Conservation (phyloP, 495 filamentous ascomycete genomes). For the Xylaria palmicola region DNA sequence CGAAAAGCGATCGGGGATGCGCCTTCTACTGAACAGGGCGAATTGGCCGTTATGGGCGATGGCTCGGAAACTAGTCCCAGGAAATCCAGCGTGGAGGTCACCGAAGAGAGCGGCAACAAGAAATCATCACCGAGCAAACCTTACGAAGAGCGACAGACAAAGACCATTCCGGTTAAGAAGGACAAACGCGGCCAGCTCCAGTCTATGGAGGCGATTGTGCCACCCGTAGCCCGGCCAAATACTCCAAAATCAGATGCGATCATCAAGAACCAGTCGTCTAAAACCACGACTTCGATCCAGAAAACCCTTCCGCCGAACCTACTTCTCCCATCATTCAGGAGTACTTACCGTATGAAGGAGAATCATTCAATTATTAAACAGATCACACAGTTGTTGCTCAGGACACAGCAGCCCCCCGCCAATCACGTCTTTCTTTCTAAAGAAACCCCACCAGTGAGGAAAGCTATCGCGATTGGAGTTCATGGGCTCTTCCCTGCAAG, state of each 20-base stretch:
- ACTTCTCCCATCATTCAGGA: slow-evolving; percentile 65
- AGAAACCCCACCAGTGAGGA: slow-evolving; percentile 69
- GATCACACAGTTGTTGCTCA: slow-evolving; percentile 64
- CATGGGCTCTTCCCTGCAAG: slow-evolving; percentile 92
- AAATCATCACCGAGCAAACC: slow-evolving; percentile 37
- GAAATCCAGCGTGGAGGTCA: slow-evolving; percentile 53
- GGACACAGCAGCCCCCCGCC: slow-evolving; percentile 56
- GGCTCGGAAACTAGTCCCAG: slow-evolving; percentile 63
- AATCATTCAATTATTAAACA: slow-evolving; percentile 71
- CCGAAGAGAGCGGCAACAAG: slow-evolving; percentile 34
- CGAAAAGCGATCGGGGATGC: slow-evolving; percentile 34
- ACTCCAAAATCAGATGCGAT: slow-evolving; percentile 38
- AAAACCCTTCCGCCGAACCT: slow-evolving; percentile 56
- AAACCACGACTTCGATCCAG: slow-evolving; percentile 25
- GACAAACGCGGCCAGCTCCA: slow-evolving; percentile 49
- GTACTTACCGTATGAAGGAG: slow-evolving; percentile 65
- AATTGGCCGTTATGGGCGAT: slow-evolving; percentile 68
- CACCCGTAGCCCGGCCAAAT: slow-evolving; percentile 30
- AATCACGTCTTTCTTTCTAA: slow-evolving; percentile 73
- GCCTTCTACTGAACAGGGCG: slow-evolving; percentile 51
- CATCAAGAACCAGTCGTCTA: slow-evolving; percentile 22
- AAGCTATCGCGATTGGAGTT: slow-evolving; percentile 87
- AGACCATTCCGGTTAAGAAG: slow-evolving; percentile 37
- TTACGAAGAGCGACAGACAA: slow-evolving; percentile 23
- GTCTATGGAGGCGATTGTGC: slow-evolving; percentile 48